Evolutionary conservation across 116 monocot species (phyloP).

Genomic region (Zostera marina): DNA sequence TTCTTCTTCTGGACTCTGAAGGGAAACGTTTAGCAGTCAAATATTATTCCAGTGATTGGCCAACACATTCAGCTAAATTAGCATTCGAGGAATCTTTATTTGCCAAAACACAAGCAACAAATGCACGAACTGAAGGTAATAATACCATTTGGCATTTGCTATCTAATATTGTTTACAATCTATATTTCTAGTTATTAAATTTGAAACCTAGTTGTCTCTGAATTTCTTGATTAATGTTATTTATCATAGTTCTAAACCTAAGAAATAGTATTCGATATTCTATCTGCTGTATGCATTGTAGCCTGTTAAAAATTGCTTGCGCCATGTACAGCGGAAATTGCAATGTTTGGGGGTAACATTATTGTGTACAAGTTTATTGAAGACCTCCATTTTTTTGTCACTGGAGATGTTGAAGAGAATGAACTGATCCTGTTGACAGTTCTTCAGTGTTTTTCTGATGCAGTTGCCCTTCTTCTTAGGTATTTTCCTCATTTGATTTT

Average conservation of each 20-base stretch:
- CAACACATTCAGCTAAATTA: slow-evolving; percentile 20
- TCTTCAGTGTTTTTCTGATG: slow-evolving; percentile 29
- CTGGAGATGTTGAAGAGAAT: slow-evolving; percentile 26
- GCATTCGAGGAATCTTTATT: slow-evolving; percentile 27
- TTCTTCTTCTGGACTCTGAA: slow-evolving; percentile 25
- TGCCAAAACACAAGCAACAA: slow-evolving; percentile 21
- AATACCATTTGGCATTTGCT: neutral
- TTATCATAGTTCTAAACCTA: too few relatives aligned
- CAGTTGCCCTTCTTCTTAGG: slow-evolving; percentile 33
- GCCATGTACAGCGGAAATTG: slow-evolving; percentile 15
- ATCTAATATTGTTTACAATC: too few relatives aligned
- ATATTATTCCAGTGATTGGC: slow-evolving; percentile 28
- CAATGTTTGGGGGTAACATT: slow-evolving; percentile 20
- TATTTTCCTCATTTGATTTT: neutral
- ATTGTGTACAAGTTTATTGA: slow-evolving; percentile 30
- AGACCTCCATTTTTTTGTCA: slow-evolving; percentile 30
- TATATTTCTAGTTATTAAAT: too few relatives aligned
- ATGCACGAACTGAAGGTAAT: slow-evolving; percentile 27
- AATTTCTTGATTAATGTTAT: too few relatives aligned
- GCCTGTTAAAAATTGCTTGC: neutral
- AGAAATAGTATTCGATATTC: too few relatives aligned
- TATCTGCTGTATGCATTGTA: slow-evolving; percentile 1
- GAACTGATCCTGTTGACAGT: slow-evolving; percentile 28
- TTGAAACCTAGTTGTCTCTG: too few relatives aligned
- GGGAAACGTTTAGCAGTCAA: slow-evolving; percentile 32